These are phyloP conservation scores for Stephanodiscus minutulus DNA, from an alignment of 108 stramenopile genomes.

Conservation along the genomic window DNA sequence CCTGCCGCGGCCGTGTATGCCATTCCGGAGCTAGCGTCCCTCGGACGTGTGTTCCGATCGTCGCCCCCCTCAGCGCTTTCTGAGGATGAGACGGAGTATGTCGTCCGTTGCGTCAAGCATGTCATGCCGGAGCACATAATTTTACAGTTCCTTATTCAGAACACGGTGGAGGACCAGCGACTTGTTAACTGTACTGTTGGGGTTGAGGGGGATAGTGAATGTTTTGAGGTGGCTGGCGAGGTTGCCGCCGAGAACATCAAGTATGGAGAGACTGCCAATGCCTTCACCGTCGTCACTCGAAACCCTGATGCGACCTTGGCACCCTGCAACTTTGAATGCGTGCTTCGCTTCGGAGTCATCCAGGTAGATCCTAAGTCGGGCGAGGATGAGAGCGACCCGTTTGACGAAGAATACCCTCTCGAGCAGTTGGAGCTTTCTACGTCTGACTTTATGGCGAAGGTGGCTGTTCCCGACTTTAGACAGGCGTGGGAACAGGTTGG, in stretches of 20 bases:
- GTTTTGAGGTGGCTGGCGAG: slow-evolving; percentile 52
- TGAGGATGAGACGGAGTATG: slow-evolving; percentile 82
- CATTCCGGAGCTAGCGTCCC: slow-evolving; percentile 73
- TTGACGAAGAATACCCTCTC: slow-evolving; percentile 85
- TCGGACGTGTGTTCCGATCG: slow-evolving; percentile 74
- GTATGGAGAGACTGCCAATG: slow-evolving; percentile 67
- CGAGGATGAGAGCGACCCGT: slow-evolving; percentile 70
- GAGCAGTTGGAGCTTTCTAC: slow-evolving; percentile 78
- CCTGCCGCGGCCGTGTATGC: slow-evolving; percentile 66
- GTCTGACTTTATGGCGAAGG: slow-evolving; percentile 87
- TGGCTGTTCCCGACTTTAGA: slow-evolving; percentile 74
- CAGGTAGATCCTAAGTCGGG: slow-evolving; percentile 72
- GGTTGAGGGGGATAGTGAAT: slow-evolving; percentile 62
- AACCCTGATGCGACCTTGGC: slow-evolving; percentile 43
- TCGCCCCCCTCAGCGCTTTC: slow-evolving; percentile 55
- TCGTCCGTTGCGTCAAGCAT: slow-evolving; percentile 82
- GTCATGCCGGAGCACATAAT: slow-evolving; percentile 81
- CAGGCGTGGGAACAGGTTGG: slow-evolving; percentile 74
- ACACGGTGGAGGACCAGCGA: slow-evolving; percentile 88
- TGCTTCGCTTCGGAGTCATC: slow-evolving; percentile 65
- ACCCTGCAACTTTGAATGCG: slow-evolving; percentile 58
- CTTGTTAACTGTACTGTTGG: slow-evolving; percentile 72
- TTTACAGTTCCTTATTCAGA: slow-evolving; percentile 84
- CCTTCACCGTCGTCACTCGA: slow-evolving; percentile 70
- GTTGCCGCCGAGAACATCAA: slow-evolving; percentile 55